phyloP scores from a whole-genome alignment of 371 early-diverging fungal genomes.

The Saksenaea oblongispora region DNA sequence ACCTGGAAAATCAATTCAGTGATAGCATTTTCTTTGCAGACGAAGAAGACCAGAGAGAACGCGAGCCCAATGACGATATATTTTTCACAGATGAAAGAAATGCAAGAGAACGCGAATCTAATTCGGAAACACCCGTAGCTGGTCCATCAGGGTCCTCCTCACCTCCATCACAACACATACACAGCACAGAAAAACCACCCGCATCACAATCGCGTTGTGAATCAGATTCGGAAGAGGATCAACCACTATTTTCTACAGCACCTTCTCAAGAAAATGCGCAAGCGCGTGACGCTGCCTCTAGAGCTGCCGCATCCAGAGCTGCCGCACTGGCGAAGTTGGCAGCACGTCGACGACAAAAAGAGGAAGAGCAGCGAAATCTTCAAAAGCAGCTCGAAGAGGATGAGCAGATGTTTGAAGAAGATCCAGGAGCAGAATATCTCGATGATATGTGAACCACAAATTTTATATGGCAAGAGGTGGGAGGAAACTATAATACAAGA shows the following conservation, averaged over 20 bases:
- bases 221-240: background rate
- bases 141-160: background rate
- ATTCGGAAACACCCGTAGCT: background rate
- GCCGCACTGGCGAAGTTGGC: background rate
- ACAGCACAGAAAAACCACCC: background rate
- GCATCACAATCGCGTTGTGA: background rate
- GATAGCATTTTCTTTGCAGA: no score
- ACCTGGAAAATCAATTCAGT: background rate
- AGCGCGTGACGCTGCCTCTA: background rate
- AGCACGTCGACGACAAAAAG: background rate
- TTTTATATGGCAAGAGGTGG: background rate
- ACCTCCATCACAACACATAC: background rate
- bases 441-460: background rate
- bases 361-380: background rate
- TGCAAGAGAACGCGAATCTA: background rate
- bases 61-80: background rate
- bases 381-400: background rate
- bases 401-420: background rate
- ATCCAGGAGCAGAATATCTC: slow-evolving; percentile 8
- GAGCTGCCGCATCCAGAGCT: background rate
- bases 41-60: background rate
- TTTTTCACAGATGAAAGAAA: background rate
- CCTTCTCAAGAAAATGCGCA: background rate
- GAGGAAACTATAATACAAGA: slow-evolving; percentile 7
- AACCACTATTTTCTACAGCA: background rate